Evolutionary conservation across 2,329 filamentous ascomycete species (phyloP).

Genomic region (Aspergillus felis): DNA sequence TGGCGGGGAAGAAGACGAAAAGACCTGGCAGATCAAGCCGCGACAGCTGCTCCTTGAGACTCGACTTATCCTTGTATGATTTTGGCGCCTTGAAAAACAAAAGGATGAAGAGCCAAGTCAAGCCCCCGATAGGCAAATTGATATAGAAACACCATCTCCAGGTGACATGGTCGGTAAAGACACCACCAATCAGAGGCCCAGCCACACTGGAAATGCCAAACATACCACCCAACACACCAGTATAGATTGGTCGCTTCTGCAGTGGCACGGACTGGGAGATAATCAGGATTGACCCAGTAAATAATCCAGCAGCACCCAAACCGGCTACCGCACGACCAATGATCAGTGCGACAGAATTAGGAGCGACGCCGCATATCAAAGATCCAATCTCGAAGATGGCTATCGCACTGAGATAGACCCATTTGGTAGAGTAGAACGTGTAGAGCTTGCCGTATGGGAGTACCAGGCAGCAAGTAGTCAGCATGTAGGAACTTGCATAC

Average conservation of each 20-base stretch:
- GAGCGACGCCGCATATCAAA: slow-evolving; percentile 36
- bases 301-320: slow-evolving; percentile 36
- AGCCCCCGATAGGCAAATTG: slow-evolving; percentile 35
- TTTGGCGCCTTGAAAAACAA: slow-evolving; percentile 27
- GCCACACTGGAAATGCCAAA: slow-evolving; percentile 42
- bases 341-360: slow-evolving; percentile 36
- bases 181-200: slow-evolving; percentile 44
- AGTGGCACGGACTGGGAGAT: slow-evolving; percentile 39
- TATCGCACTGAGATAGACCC: slow-evolving; percentile 38
- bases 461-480: slow-evolving; percentile 42
- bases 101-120: slow-evolving; percentile 30
- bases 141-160: slow-evolving; percentile 46
- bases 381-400: slow-evolving; percentile 43
- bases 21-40: slow-evolving; percentile 30
- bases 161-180: slow-evolving; percentile 39
- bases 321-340: slow-evolving; percentile 42
- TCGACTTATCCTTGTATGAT: slow-evolving; percentile 22
- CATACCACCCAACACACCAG: slow-evolving; percentile 39
- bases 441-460: slow-evolving; percentile 44
- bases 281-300: slow-evolving; percentile 39
- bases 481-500: slow-evolving; percentile 45
- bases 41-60: slow-evolving; percentile 22
- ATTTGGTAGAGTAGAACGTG: slow-evolving; percentile 43
- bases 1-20: slow-evolving; percentile 3
- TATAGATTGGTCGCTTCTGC: slow-evolving; percentile 37